These are phyloP conservation scores for Pseudogymnoascus sp. DNA, from an alignment of 2,329 filamentous ascomycete genomes.

Conservation along the genomic window DNA sequence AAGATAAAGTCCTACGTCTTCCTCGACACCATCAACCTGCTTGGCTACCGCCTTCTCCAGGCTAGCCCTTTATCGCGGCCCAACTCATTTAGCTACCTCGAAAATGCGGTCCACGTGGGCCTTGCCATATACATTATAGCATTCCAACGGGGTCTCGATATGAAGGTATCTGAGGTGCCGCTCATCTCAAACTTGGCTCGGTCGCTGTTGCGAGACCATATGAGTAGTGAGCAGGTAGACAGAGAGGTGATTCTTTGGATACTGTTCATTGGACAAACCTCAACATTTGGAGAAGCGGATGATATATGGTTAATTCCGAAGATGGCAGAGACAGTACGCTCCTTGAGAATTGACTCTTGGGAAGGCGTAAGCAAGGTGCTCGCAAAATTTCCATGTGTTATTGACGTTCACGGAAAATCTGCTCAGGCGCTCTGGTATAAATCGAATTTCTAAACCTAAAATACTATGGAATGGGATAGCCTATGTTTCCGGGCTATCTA, in stretches of 20 bases:
- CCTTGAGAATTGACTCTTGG: constrained; percentile 15
- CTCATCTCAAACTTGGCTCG: constrained; percentile 14
- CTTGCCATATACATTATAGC: constrained; percentile 25
- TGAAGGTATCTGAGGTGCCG: constrained; percentile 9
- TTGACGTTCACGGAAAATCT: constrained; percentile 18
- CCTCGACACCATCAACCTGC: constrained; percentile 23
- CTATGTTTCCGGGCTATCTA: not conserved
- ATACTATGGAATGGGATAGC: not conserved
- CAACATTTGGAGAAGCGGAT: constrained; percentile 11
- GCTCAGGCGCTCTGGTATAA: constrained; percentile 4
- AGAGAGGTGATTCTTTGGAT: constrained; percentile 22
- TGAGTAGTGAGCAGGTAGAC: constrained; percentile 4
- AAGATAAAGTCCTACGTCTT: constrained; percentile 21
- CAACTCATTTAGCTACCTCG: constrained; percentile 5
- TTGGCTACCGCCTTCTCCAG: constrained; percentile 25
- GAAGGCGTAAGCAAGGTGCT: constrained; percentile 15
- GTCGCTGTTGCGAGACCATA: not conserved
- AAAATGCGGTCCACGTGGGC: constrained; percentile 23
- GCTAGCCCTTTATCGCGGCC: constrained; percentile 15
- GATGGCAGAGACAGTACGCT: constrained; percentile 11
- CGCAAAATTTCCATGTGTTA: constrained; percentile 24
- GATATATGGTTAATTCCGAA: constrained; percentile 13
- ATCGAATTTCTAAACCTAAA: not conserved
- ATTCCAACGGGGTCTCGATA: constrained; percentile 16
- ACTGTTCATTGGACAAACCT: constrained; percentile 16